phyloP scores from a whole-genome alignment of 257 asterid genomes.

The Petunia axillaris region DNA sequence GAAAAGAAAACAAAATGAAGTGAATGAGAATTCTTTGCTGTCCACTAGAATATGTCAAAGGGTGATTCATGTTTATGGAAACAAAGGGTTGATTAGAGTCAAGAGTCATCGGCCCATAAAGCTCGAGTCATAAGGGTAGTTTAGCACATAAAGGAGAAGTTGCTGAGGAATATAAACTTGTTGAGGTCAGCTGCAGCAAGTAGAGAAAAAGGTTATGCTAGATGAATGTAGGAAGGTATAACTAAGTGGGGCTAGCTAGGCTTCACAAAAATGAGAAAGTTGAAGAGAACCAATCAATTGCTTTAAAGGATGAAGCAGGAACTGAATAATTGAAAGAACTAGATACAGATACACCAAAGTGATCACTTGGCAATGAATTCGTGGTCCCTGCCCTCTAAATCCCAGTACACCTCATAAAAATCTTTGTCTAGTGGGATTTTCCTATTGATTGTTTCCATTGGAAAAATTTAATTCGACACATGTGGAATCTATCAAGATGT shows the following conservation, averaged over 20 bases:
- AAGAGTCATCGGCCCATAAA: neutral
- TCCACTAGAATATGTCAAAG: neutral
- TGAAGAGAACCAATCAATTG: constrained; percentile 25
- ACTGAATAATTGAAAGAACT: constrained; percentile 36
- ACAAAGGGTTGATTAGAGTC: neutral
- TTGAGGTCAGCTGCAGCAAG: neutral
- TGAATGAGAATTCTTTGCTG: neutral
- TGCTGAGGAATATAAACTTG: neutral
- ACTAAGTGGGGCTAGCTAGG: constrained; percentile 6
- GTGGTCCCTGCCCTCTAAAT: constrained; percentile 65
- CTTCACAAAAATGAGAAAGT: constrained; percentile 9
- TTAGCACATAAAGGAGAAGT: neutral
- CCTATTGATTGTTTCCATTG: constrained; percentile 24
- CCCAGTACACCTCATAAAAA: constrained; percentile 47
- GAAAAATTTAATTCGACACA: constrained; percentile 25
- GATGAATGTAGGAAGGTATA: constrained; percentile 20
- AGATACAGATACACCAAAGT: constrained; percentile 25
- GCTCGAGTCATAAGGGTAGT: neutral
- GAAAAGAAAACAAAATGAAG: neutral
- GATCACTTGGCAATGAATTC: constrained; percentile 45
- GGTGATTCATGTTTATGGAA: neutral
- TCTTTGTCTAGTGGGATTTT: constrained; percentile 51
- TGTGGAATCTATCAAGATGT: constrained; percentile 48
- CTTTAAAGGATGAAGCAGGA: neutral
- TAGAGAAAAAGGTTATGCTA: neutral